Percentiles rank a stretch among this genome's conserved stretches.
These are phyloP conservation scores for Corylus heterophylla DNA, from an alignment of 306 rosid genomes.

Conservation along the genomic window DNA sequence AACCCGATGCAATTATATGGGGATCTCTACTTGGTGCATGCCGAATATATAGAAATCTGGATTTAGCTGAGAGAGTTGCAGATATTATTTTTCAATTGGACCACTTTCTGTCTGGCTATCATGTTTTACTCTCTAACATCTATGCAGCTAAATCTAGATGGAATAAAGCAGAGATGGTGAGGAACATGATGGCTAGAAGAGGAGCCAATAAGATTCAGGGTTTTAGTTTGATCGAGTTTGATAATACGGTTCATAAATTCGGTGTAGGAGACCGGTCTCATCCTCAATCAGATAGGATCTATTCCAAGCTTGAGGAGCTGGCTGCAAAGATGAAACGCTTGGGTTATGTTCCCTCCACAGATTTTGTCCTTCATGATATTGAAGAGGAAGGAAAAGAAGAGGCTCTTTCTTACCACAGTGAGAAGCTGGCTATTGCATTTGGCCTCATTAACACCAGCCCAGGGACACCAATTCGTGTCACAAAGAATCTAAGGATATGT, in stretches of 20 bases:
- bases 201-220: background rate
- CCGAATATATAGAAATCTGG: slow-evolving; percentile 16
- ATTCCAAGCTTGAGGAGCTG: background rate
- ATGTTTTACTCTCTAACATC: slow-evolving; percentile 25
- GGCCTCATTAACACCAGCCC: background rate
- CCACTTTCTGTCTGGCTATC: slow-evolving; percentile 20
- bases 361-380: background rate
- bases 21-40: slow-evolving; percentile 27
- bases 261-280: background rate
- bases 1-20: slow-evolving; percentile 25
- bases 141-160: slow-evolving; percentile 21
- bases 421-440: slow-evolving; percentile 13
- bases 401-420: background rate
- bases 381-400: slow-evolving; percentile 12
- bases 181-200: background rate
- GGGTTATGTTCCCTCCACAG: slow-evolving; percentile 2
- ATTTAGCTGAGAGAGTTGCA: slow-evolving; percentile 24
- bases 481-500: background rate
- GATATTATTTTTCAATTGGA: slow-evolving; percentile 20
- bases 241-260: background rate
- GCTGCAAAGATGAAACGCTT: background rate
- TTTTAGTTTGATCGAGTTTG: slow-evolving; percentile 6
- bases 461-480: background rate
- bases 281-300: background rate
- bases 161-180: background rate